Base-by-base conservation (phyloP, 1,139 yeast species). In the Debaryomyces singareniensis region DNA sequence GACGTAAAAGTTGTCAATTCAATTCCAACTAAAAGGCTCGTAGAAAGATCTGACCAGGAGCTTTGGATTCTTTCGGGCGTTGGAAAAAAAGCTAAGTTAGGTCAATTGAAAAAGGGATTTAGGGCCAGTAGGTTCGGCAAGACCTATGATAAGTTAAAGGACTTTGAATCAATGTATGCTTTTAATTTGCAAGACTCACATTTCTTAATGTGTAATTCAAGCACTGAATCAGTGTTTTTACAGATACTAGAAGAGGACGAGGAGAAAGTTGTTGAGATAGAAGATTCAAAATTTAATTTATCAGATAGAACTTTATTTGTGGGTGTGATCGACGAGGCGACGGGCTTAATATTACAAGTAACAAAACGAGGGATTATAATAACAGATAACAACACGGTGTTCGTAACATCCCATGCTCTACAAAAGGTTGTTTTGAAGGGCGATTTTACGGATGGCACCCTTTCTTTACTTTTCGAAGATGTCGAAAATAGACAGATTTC, bases 51-150 rank as follows among this genome's bases (percentile, higher is more conserved):
- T 5, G 44, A 48, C 12, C 58, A 61, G 24, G 75, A 71, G 32
- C 36, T 72, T 1, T 73, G 75, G 74, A 58, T 68, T 3, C 50
- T 71, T 3, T 57, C 72, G 4, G 77, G 77, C 1, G 37, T 45
- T 3, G 66, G 63, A 0, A 58, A 57, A 26, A 45, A 61, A 29
- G 49, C 70, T 3, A 57, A 59, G 18, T 33, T 73, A 2, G 54
- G 64, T 2, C 67, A 61, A 11, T 40, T 73, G 4, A 51, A 63
- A 29, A 31, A 44, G 21, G 78, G 78, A 0, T 52, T 64, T 29
- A 26, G 42, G 4, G 63, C 63, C 1, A 34, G 44, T 4, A 49
- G 62, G 23, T 35, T 31, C 15, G 46, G 57, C 20, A 49, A 44
- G 16, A 39, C 58, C 0, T 61, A 55, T 37, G 58, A 53, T 9